phyloP scores from a whole-genome alignment of 306 rosid genomes.

The Ziziphus jujuba region DNA sequence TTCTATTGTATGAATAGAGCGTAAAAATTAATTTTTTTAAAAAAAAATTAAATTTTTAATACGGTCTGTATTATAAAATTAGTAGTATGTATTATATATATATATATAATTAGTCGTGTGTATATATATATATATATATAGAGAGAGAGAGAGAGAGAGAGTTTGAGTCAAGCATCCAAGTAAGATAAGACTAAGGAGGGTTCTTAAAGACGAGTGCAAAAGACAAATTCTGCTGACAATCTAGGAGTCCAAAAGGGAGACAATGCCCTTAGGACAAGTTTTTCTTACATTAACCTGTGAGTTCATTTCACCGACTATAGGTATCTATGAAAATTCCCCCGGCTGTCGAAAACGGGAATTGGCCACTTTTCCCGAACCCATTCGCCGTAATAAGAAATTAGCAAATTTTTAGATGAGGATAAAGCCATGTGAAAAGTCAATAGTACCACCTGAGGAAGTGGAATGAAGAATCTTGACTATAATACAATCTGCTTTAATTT shows the following conservation, averaged over 20 bases:
- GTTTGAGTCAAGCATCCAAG: no score
- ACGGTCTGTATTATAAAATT: no score
- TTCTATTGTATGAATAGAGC: no score
- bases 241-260: constrained; percentile 71
- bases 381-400: constrained; percentile 22
- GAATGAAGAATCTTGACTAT: constrained; percentile 40
- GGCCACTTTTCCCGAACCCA: constrained; percentile 45
- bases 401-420: constrained; percentile 28
- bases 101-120: no score
- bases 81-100: no score
- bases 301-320: constrained; percentile 18
- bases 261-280: constrained; percentile 47
- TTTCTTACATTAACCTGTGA: constrained; percentile 36
- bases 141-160: no score
- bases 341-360: constrained; percentile 32
- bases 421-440: constrained; percentile 68
- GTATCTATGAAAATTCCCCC: constrained; percentile 7
- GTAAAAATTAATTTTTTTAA: no score
- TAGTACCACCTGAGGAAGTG: constrained; percentile 26
- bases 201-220: constrained; percentile 48
- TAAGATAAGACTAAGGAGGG: constrained; percentile 30
- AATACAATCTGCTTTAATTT: neutral
- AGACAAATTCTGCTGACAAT: constrained; percentile 70
- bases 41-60: no score
- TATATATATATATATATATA: no score